These are phyloP conservation scores for Colletotrichum spinosum DNA, from an alignment of 2,329 filamentous ascomycete genomes.

Conservation along the genomic window DNA sequence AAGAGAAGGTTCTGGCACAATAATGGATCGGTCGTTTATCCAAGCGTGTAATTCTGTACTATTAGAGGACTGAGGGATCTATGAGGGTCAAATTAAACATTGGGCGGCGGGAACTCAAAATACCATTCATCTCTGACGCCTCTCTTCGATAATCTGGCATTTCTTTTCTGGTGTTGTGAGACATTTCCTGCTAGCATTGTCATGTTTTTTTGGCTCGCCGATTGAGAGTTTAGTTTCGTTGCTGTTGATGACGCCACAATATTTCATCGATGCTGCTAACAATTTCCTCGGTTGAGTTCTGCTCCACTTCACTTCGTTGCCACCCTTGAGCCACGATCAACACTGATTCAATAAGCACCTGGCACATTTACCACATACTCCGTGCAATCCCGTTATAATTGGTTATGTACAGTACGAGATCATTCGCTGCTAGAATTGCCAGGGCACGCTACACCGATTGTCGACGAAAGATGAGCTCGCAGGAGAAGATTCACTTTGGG, in stretches of 20 bases:
- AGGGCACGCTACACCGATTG: conserved; percentile 4
- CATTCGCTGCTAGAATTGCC: neutral
- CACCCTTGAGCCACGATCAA: neutral
- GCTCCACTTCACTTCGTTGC: conserved; percentile 20
- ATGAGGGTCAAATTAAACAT: conserved; percentile 18
- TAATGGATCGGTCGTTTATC: neutral
- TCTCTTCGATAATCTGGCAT: neutral
- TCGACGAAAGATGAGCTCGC: conserved; percentile 42
- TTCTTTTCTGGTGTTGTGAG: too few species aligned
- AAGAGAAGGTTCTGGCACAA: conserved; percentile 24
- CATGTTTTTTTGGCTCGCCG: too few species aligned
- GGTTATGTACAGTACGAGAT: conserved; percentile 21
- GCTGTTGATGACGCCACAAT: conserved; percentile 35
- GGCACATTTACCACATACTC: neutral
- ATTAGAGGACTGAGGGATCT: conserved; percentile 19
- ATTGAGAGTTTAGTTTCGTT: too few species aligned
- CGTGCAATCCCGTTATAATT: neutral
- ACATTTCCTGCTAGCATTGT: too few species aligned
- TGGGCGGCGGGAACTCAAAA: conserved; percentile 13
- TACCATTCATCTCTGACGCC: neutral
- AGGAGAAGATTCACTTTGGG: conserved; percentile 73
- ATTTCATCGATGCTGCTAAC: conserved; percentile 19
- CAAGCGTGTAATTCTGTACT: conserved; percentile 29
- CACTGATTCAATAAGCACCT: neutral
- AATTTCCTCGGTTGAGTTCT: conserved; percentile 19